Base-by-base conservation (phyloP, 2,329 filamentous ascomycete species). In the Cladosporium austrohemisphaericum region DNA sequence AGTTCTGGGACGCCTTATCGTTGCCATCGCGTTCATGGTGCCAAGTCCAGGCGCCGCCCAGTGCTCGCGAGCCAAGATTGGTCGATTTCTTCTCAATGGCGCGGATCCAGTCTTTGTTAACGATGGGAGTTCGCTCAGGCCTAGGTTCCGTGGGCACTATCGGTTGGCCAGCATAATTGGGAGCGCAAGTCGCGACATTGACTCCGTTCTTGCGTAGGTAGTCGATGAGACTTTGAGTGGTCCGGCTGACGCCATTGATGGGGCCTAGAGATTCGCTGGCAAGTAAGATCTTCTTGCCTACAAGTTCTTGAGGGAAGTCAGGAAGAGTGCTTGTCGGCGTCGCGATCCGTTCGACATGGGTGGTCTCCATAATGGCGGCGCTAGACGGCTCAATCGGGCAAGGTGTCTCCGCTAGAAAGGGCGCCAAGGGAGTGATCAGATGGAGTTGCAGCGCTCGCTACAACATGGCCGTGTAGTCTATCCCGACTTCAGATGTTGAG, bases 231-330 rank as follows among this genome's bases (percentile, higher is more conserved):
- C 82, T 85, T 57, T 83, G 71, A 0, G 84, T 87, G 4, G 84
- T 87, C 53, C 83, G 76, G 59, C 80, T 85, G 37, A 87, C 84
- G n/a, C 84, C 84, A 60, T 87, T 87, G 62, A 87, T 81, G 0
- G 84, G 84, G 3, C 83, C 84, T 51, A 86, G 83, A 1, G 83
- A 86, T 62, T 87, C 84, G 11, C 83, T 86, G 53, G 83, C 84
- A 6, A 87, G 75, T 6, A 87, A 68, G 53, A 87, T 75, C 54
- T 77, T 77, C 64, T 81, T 83, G 8, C 79, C 80, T 29, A 71
- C 67, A n/a, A 86, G 72, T 7, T 69, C 56, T 14, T 50, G 56
- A 4, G 74, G 74, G 45, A 77, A 76, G 18, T 58, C 55, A 5
- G 50, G 20, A 9, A 45, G 16, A 5, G 29, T 47, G 44, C 13